A percentile compares a stretch with the other conserved stretches of the same genome.
Evolutionary conservation across 2,329 filamentous ascomycete genomes (phyloP).

Genomic region (Penicillium olsonii): DNA sequence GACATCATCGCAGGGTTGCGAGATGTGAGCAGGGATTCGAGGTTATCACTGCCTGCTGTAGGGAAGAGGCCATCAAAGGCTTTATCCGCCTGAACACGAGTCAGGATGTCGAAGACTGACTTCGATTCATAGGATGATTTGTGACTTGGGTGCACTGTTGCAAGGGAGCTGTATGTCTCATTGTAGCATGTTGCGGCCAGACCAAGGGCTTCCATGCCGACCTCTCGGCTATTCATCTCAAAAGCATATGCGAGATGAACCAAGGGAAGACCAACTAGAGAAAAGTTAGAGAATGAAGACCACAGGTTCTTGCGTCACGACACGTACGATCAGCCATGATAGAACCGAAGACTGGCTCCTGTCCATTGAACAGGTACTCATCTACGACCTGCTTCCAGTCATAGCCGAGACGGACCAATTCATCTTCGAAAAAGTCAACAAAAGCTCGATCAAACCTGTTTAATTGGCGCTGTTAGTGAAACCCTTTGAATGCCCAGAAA

Average conservation of each 20-base stretch:
- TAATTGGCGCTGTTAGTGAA: not conserved
- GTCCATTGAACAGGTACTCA: constrained; percentile 68
- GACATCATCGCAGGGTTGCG: constrained; percentile 73
- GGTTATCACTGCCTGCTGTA: constrained; percentile 60
- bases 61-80: constrained; percentile 69
- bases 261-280: constrained; percentile 81
- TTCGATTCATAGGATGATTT: constrained; percentile 61
- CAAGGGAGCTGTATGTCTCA: constrained; percentile 63
- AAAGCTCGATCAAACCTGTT: constrained; percentile 80
- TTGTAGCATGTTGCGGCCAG: constrained; percentile 64
- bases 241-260: constrained; percentile 94
- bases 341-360: constrained; percentile 77
- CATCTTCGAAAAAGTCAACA: constrained; percentile 94
- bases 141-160: constrained; percentile 66
- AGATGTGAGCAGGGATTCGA: constrained; percentile 67
- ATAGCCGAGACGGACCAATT: constrained; percentile 74
- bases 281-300: constrained; percentile 31
- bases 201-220: constrained; percentile 85
- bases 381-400: constrained; percentile 78
- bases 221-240: constrained; percentile 79
- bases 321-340: constrained; percentile 74
- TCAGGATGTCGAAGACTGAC: constrained; percentile 70
- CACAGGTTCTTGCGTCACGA: not conserved
- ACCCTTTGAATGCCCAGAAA: not conserved
- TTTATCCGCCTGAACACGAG: constrained; percentile 67